Base-by-base conservation (phyloP, 2,329 filamentous ascomycete species). In the Raffaelea ambrosiae region DNA sequence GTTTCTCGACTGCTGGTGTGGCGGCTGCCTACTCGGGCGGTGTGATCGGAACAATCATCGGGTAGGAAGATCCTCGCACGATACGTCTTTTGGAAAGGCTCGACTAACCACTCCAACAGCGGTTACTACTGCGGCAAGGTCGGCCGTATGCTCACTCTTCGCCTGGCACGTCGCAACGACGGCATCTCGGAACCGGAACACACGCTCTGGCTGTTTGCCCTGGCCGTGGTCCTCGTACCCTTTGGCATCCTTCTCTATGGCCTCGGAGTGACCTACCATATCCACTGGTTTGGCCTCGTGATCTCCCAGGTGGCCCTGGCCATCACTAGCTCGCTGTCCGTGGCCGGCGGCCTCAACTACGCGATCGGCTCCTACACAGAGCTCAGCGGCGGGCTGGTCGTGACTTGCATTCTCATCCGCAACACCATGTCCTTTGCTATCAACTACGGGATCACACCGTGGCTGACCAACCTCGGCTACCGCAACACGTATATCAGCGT, bases 391-490 rank as follows among this genome's bases (percentile, higher is more conserved):
- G 55, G 59, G 9, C 54, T 60, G 47, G 54, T 63, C 5, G 59
- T 61, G 2, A 62, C 61, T 0, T 59, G 56, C 46, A 55, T 64
- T 7, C 46, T 63, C 5, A 62, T 64, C 40, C 59, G 65, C 13
- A 68, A 68, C 48, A 67, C 64, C 1, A 58, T 68, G 57, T 61
- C 61, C 20, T 67, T 67, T 48, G 65, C 63, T 21, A 60, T 67
- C 45, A 60, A 63, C 22, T 68, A 66, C 46, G 65, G 56, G 33
- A 59, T 62, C 40, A 61, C 59, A 0, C 58, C 59, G 0, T 62
- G 61, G 61, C 29, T 61, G 1, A 57, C 58, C 1, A 54, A 59
- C 16, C 63, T 63, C 50, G 67, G 67, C 1, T 63, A 65, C 41
- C 62, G 64, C 26, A 63, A 66, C 44, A 61, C 63, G 1, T 71